These are phyloP conservation scores for Bertia moriformis DNA, from an alignment of 2,329 filamentous ascomycete species.

Conservation along the genomic window DNA sequence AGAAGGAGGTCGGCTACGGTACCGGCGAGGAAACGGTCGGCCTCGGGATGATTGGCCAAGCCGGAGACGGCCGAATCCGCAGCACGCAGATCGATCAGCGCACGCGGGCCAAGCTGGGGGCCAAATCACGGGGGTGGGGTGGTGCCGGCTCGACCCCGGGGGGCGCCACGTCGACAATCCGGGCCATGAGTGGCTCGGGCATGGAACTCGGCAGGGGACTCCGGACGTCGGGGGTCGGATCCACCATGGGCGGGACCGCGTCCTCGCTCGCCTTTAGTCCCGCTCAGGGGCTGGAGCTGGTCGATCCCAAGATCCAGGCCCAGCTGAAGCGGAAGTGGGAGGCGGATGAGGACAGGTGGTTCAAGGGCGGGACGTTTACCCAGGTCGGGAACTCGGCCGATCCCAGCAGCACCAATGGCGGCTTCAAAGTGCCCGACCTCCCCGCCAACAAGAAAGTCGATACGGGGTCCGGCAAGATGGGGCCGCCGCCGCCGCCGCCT, in stretches of 20 bases:
- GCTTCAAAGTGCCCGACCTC: constrained; percentile 71
- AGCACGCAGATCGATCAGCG: constrained; percentile 81
- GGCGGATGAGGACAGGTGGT: constrained; percentile 89
- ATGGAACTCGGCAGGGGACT: constrained; percentile 68
- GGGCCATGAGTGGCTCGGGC: constrained; percentile 57
- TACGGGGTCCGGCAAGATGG: constrained; percentile 37
- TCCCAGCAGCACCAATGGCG: constrained; percentile 36
- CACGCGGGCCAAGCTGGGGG: constrained; percentile 81
- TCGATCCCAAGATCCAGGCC: constrained; percentile 80
- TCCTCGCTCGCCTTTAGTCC: constrained; percentile 87
- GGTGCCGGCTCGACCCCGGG: constrained; percentile 43
- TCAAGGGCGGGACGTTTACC: constrained; percentile 93
- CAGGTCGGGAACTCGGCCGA: constrained; percentile 55
- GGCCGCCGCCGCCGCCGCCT: no score
- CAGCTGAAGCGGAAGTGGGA: constrained; percentile 83
- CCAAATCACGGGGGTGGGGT: constrained; percentile 94
- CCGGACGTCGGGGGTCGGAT: constrained; percentile 68
- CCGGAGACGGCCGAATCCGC: constrained; percentile 77
- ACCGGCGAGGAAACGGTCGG: constrained; percentile 72
- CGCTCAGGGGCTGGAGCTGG: constrained; percentile 84
- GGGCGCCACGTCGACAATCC: constrained; percentile 66
- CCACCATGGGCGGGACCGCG: constrained; percentile 61
- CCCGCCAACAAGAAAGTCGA: constrained; percentile 63
- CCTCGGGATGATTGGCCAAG: constrained; percentile 86
- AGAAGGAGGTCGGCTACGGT: constrained; percentile 83